Conservation (phyloP, 768 basidiomycete genomes). For the Dendrothele bispora region DNA sequence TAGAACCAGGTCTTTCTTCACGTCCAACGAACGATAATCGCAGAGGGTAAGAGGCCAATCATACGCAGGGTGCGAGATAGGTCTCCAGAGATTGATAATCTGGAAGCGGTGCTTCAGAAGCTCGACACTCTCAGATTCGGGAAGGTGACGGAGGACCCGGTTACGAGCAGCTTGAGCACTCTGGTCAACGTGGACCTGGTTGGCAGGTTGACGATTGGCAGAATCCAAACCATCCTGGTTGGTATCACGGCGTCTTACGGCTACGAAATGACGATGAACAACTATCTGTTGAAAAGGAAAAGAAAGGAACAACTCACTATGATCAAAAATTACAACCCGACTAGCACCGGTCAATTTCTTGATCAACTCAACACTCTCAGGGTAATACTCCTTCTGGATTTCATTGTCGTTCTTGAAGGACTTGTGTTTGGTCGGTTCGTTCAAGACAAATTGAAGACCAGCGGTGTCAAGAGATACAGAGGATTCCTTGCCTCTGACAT, state of each 20-base stretch:
- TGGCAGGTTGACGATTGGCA: constrained; percentile 43
- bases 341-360: constrained; percentile 62
- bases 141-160: constrained; percentile 28
- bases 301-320: constrained; percentile 43
- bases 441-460: constrained; percentile 47
- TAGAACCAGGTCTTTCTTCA: constrained; percentile 21
- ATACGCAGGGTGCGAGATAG: constrained; percentile 24
- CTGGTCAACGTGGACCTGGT: constrained; percentile 29
- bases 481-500: constrained; percentile 52
- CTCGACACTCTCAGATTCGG: constrained; percentile 19
- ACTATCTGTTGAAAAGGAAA: background rate
- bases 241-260: constrained; percentile 23
- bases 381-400: constrained; percentile 58
- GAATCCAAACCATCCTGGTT: constrained; percentile 12
- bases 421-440: constrained; percentile 40
- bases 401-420: constrained; percentile 50
- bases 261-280: constrained; percentile 8
- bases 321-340: constrained; percentile 63
- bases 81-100: constrained; percentile 37
- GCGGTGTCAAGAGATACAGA: constrained; percentile 44
- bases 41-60: constrained; percentile 30
- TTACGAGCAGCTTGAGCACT: constrained; percentile 22
- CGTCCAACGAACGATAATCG: constrained; percentile 26
- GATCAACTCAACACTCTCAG: constrained; percentile 56
- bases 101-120: constrained; percentile 27